Evolutionary conservation across 805 yeast species (phyloP), one percentile per base, ranked within the genome.

Genomic region (Blastobotrys attinorum): DNA sequence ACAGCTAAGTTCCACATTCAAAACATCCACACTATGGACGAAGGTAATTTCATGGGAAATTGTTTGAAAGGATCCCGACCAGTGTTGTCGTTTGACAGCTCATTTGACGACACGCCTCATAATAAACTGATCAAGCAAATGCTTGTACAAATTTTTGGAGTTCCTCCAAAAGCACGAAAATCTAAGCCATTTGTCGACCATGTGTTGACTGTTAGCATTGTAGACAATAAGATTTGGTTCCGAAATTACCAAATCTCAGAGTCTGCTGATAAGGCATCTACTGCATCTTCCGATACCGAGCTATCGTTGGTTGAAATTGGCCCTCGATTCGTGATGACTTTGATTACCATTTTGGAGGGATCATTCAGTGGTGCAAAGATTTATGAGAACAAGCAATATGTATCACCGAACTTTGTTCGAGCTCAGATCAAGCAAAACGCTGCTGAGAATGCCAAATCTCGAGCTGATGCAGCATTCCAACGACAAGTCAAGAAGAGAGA

Each of bases 341-440:
- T 83, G 50, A 89, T 92, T 54, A 81, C 94, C 47, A 79, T 92
- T 42, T 73, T 90, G 51, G 97, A 92, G 69, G 98, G 98, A 39
- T 87, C 97, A 1, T 92, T 92, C 57, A 90, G 96, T 45, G 98
- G 98, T 17, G 96, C 97, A 51, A 87, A 89, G 73, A 88, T 92
- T 52, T 92, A 86, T 66, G 97, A 92, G 60, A 92, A 92, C 71
- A 89, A 86, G 71, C 92, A 90, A 66, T 92, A 85, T 65, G 96
- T 92, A 39, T 85, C 96, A 47, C 98, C 98, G 52, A 92, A 92
- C 72, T 79, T 84, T 47, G 90, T 83, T 32, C 83, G 98, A 71
- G 86, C 98, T 10, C 96, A 89, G 70, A 49, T 73, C 51, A 84
- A 78, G 62, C 83, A 81, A 55, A 76, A 83, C 60, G 79, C 83